A percentile compares a stretch with the other conserved stretches of the same genome.
phyloP scores from a whole-genome alignment of 1,139 yeast species.

The Pichia inconspicua region DNA sequence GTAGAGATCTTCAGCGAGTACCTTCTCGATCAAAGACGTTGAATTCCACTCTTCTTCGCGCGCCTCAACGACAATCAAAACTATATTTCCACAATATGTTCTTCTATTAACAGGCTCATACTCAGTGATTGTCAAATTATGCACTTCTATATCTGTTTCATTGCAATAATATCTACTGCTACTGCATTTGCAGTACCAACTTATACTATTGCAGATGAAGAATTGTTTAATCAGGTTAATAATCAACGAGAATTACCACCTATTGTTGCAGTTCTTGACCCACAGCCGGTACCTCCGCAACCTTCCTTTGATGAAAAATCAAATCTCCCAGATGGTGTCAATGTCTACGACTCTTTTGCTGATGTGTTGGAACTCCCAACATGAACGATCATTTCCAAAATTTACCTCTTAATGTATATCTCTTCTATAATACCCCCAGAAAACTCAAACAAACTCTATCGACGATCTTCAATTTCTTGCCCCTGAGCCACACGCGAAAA shows the following conservation, averaged over 20 bases:
- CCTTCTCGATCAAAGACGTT: no score
- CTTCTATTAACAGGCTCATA: no score
- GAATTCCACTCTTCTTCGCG: no score
- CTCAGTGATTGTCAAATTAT: no score
- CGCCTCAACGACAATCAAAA: no score
- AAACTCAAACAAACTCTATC: no score
- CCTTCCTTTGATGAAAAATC: neutral
- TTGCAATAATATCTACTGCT: neutral
- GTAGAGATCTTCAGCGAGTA: conserved; percentile 28
- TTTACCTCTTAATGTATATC: no score
- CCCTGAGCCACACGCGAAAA: no score
- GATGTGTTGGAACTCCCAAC: neutral
- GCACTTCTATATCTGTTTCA: neutral
- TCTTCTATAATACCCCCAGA: no score
- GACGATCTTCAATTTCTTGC: no score
- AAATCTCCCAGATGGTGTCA: neutral
- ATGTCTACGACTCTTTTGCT: neutral
- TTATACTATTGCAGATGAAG: neutral
- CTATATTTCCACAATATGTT: no score
- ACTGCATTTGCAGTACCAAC: neutral
- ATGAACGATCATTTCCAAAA: no score
- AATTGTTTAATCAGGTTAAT: neutral
- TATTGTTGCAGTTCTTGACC: neutral
- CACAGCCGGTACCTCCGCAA: neutral
- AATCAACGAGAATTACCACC: neutral